Base-by-base conservation (phyloP, 2,329 filamentous ascomycete species). In the Pyricularia grisea region DNA sequence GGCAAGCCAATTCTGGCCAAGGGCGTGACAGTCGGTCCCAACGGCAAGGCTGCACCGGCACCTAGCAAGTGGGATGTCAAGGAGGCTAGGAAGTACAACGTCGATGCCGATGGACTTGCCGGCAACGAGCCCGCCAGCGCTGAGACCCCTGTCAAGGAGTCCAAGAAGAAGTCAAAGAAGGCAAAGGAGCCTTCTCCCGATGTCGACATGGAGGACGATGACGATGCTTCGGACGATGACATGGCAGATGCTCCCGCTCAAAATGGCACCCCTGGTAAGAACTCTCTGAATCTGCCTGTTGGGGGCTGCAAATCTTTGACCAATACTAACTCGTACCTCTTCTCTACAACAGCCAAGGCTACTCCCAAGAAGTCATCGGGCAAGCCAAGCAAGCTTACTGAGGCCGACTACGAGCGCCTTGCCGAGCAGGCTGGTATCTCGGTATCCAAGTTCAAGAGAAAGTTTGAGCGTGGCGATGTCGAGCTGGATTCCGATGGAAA, bases 41-140 rank as follows among this genome's bases (percentile, higher is more conserved):
- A 91, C 74, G 91, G 91, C 71, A 86, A 89, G 73, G 78, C 85
- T 50, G 81, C 81, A 9, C 78, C 82, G 58, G 81, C 85, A 33
- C 87, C 89, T 69, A 88, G 89, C 74, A 97, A 97, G 81, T 96
- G 92, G 86, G 92, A 94, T 72, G 85, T 99, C 76, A 97, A 96
- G 82, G 93, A 97, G 79, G 91, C 92, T 12, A 87, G 92, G 77
- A 95, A 94, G 81, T 99, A 99, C 85, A 98, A 98, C 79, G 86
- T 88, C 66, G 94, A 98, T 77, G 95, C 93, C 68, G 95, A 99
- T 79, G 94, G 93, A 72, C 82, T 97, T 67, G 84, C 84, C 70
- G 88, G 87, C 66, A 87, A 92, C 74, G 90, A 90, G 73, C 84
- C 87, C 17, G 85, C 89, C 58, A 84, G 83, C 17, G 81, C 81